Evolutionary conservation across 2,329 filamentous ascomycete genomes (phyloP), one percentile per base, ranked within the genome.

Genomic region (Xylaria sp.): DNA sequence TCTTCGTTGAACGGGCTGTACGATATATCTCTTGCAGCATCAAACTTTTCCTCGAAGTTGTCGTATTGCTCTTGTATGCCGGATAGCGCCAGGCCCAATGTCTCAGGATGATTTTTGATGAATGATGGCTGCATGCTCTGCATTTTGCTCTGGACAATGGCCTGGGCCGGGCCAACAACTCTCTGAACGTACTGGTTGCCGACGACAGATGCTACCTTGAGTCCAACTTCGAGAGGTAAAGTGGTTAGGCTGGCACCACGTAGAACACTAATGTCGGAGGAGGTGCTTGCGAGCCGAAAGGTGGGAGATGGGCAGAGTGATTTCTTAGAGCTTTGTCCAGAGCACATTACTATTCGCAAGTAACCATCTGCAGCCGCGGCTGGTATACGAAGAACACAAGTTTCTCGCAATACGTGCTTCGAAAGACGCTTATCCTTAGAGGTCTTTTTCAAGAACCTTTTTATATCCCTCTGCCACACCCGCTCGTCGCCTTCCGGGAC

Each of bases 261-360:
- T 1, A 92, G 76, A 0, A 89, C 85, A 73, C 87, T 88, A 0
- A 85, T 82, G 67, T 89, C 88, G 0, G 84, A 82, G 0, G 89
- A 90, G 0, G 88, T 87, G 68, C 90, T 92, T 2, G 90, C 85
- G n/a, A 93, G 81, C 18, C 90, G 84, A 71, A 93, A 92, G 0
- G 91, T 85, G 0, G 90, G 90, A 69, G 89, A 91, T 0, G 85
- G 84, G 67, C 90, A 91, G 0, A 92, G 82, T 0, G 86, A 86
- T 76, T 84, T 86, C 63, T 77, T 78, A 1, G 72, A 72, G 46
- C 69, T 70, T 61, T 75, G 70, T 0, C 83, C 86, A 0, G 82
- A 78, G 68, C 89, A 91, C 9, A 93, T 80, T 0, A 92, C 86
- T 4, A 93, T 80, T 12, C 90, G 87, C 63, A 91, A 89, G 74